Conservation (phyloP, 352 stramenopile species). For the Globisporangium canariense region DNA sequence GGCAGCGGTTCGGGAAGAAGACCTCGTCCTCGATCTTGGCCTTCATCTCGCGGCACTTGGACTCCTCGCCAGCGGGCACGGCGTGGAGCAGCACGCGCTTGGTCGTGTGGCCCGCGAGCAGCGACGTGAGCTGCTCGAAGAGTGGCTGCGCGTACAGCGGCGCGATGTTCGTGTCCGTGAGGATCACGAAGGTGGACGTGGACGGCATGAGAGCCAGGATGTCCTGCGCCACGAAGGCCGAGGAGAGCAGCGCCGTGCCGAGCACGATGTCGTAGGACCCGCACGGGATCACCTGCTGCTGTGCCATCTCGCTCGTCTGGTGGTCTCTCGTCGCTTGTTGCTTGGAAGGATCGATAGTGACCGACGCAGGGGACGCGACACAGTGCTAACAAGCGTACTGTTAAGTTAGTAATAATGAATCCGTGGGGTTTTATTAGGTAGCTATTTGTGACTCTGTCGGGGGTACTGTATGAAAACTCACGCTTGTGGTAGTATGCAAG, state of each 20-base stretch:
- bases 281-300: slow-evolving; percentile 58
- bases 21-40: slow-evolving; percentile 77
- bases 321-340: not conserved
- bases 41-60: slow-evolving; percentile 80
- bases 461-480: not conserved
- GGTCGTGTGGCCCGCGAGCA: slow-evolving; percentile 25
- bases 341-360: slow-evolving; percentile 9
- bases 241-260: slow-evolving; percentile 59
- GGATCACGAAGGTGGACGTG: slow-evolving; percentile 78
- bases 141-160: slow-evolving; percentile 73
- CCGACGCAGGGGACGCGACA: not conserved
- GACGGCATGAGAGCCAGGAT: slow-evolving; percentile 47
- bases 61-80: slow-evolving; percentile 63
- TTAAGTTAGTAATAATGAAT: not conserved
- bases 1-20: slow-evolving; percentile 77
- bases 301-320: slow-evolving; percentile 2
- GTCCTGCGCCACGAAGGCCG: slow-evolving; percentile 58
- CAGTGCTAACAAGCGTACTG: not conserved
- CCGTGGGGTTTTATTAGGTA: not conserved
- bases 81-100: slow-evolving; percentile 66
- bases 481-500: too few species aligned
- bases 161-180: slow-evolving; percentile 74
- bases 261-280: slow-evolving; percentile 82
- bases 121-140: slow-evolving; percentile 38
- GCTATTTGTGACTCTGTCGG: not conserved